Conservation (phyloP, 1,139 yeast genomes). For the Groenewaldozyma sp. region DNA sequence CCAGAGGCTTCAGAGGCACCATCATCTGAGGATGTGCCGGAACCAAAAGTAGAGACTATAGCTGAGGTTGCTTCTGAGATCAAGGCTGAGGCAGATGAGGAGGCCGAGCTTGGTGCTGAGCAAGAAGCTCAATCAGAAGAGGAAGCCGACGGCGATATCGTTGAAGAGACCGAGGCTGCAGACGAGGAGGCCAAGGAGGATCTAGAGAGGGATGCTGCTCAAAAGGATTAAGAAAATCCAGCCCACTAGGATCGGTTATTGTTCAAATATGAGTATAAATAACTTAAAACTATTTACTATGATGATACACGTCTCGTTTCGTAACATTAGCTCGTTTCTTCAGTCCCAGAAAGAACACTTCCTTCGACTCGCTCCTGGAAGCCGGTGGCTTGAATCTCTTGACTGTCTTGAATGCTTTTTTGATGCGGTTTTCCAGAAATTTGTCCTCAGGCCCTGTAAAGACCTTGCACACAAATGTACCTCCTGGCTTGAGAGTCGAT, state of each 20-base stretch:
- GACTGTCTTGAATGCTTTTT: conserved; percentile 51
- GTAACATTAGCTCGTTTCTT: conserved; percentile 41
- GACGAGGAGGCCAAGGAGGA: background rate
- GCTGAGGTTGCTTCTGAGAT: conserved; percentile 8
- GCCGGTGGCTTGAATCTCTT: conserved; percentile 51
- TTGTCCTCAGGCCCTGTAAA: conserved; percentile 62
- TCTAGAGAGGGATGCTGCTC: too few relatives aligned
- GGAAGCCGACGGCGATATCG: background rate
- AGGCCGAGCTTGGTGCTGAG: conserved; percentile 4
- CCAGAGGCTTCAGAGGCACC: too few relatives aligned
- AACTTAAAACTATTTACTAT: background rate
- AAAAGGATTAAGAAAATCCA: too few relatives aligned
- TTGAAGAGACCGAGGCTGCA: background rate
- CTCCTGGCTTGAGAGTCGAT: conserved; percentile 57
- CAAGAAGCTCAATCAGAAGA: conserved; percentile 1
- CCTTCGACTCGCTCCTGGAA: conserved; percentile 53
- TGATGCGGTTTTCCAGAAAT: conserved; percentile 47
- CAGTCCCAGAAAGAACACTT: conserved; percentile 61
- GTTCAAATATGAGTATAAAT: background rate
- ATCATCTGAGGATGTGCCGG: conserved; percentile 2
- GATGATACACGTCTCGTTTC: conserved; percentile 32
- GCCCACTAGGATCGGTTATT: too few relatives aligned
- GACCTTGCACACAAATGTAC: conserved; percentile 66
- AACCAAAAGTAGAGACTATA: conserved; percentile 12
- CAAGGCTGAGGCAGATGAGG: conserved; percentile 8